Evolutionary conservation across 83 land plant genomes (phyloP).

Genomic region (Larix sibirica): DNA sequence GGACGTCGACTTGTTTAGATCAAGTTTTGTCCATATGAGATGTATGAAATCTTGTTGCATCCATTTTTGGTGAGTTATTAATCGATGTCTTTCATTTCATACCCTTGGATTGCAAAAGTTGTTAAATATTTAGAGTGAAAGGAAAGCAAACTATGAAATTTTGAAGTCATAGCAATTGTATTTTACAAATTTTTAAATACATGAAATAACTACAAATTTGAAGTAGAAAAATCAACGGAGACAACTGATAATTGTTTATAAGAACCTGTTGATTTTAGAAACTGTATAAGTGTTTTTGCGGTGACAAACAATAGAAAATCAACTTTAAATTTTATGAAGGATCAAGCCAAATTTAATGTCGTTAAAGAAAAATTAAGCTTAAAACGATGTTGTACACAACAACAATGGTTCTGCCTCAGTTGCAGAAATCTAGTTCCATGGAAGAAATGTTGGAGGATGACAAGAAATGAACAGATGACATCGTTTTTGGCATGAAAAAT

Average conservation of each 20-base stretch:
- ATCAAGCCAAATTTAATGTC: too few species aligned
- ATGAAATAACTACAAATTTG: not conserved
- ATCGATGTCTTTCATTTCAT: not conserved
- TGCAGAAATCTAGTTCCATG: too few species aligned
- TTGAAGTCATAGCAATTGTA: not conserved
- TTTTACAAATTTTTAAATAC: not conserved
- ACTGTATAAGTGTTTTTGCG: not conserved
- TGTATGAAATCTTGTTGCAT: too few species aligned
- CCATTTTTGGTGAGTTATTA: not conserved
- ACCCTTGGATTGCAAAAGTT: not conserved
- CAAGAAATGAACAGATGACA: not conserved
- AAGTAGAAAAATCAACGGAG: not conserved
- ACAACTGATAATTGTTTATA: not conserved
- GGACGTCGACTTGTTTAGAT: too few species aligned
- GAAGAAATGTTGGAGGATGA: not conserved
- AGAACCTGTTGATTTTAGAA: not conserved
- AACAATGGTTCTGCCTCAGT: too few species aligned
- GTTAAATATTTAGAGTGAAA: not conserved
- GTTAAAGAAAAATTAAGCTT: too few species aligned
- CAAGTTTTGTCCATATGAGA: too few species aligned
- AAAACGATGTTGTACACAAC: too few species aligned
- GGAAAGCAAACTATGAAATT: not conserved
- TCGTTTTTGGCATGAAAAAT: constrained; percentile 3
- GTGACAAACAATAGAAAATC: too few species aligned
- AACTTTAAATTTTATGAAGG: too few species aligned